A percentile compares a stretch with the other conserved stretches of the same genome.
Evolutionary conservation across 106 monocot genomes (phyloP).

Genomic region (Dioscorea dumetorum): DNA sequence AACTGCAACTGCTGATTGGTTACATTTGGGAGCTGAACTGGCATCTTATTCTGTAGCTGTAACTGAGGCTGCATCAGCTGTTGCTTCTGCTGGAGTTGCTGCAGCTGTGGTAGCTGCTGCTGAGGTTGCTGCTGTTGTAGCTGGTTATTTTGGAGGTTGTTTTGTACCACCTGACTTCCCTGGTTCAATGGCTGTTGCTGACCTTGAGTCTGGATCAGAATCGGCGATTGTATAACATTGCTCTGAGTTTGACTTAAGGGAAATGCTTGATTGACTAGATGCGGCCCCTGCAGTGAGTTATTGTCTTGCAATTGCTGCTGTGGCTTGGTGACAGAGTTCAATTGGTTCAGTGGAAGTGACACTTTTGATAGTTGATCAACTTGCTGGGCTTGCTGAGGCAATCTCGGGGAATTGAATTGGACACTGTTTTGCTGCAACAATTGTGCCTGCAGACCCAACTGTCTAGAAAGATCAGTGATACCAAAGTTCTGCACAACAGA

Average conservation of each 20-base stretch:
- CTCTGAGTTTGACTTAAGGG: not conserved
- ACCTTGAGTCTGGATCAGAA: not conserved
- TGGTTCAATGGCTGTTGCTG: not conserved
- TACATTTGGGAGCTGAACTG: conserved; percentile 28
- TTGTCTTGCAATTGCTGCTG: conserved; percentile 45
- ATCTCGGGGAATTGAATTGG: conserved; percentile 38
- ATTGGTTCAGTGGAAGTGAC: conserved; percentile 39
- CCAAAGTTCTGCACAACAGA: conserved; percentile 55
- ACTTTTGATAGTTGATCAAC: conserved; percentile 44
- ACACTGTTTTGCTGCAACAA: conserved; percentile 47
- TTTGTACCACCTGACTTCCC: not conserved
- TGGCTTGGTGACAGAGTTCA: conserved; percentile 18
- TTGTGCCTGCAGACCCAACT: conserved; percentile 46
- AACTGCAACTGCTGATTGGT: conserved; percentile 40
- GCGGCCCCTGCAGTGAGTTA: not conserved
- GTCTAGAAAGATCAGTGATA: conserved; percentile 43
- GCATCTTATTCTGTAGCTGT: conserved; percentile 35
- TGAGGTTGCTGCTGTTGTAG: conserved; percentile 2
- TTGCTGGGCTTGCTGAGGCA: conserved; percentile 40
- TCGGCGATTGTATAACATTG: not conserved
- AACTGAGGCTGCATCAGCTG: conserved; percentile 41
- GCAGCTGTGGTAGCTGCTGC: conserved; percentile 13
- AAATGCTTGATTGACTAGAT: not conserved
- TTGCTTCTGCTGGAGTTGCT: conserved; percentile 12
- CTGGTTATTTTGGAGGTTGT: not conserved